Conservation (phyloP, 768 basidiomycete species). For the Tulasnella sp. region DNA sequence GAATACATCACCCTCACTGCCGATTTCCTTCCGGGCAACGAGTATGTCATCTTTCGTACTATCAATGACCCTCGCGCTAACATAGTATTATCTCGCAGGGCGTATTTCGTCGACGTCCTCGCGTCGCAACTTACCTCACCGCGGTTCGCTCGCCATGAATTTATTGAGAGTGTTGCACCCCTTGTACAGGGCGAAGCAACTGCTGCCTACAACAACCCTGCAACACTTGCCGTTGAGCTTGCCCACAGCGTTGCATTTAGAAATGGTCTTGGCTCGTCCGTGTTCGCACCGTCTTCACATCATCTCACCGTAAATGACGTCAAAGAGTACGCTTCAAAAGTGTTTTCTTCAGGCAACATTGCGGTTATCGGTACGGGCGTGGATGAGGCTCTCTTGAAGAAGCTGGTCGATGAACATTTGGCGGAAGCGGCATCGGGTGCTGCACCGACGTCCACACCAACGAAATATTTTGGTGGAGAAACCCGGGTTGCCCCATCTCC, state of each 20-base stretch:
- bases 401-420: slow-evolving; percentile 62
- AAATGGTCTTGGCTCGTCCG: slow-evolving; percentile 77
- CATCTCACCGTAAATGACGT: slow-evolving; percentile 55
- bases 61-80: neutral
- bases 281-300: slow-evolving; percentile 66
- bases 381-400: slow-evolving; percentile 50
- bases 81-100: slow-evolving; percentile 32
- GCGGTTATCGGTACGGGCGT: slow-evolving; percentile 84
- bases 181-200: slow-evolving; percentile 57
- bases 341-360: slow-evolving; percentile 67
- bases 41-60: slow-evolving; percentile 46
- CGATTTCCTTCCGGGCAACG: slow-evolving; percentile 89
- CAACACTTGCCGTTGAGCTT: slow-evolving; percentile 63
- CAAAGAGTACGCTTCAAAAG: slow-evolving; percentile 55
- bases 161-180: slow-evolving; percentile 36
- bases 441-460: slow-evolving; percentile 21
- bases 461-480: slow-evolving; percentile 76
- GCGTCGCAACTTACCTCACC: slow-evolving; percentile 72
- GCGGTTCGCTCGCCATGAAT: slow-evolving; percentile 43
- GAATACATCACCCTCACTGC: slow-evolving; percentile 90
- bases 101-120: slow-evolving; percentile 82
- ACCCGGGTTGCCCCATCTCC: slow-evolving; percentile 46
- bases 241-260: slow-evolving; percentile 92
- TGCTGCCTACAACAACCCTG: slow-evolving; percentile 46
- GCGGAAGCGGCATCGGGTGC: slow-evolving; percentile 33